Evolutionary conservation across 2,329 filamentous ascomycete species (phyloP).

Genomic region (Pyricularia pennisetigena): DNA sequence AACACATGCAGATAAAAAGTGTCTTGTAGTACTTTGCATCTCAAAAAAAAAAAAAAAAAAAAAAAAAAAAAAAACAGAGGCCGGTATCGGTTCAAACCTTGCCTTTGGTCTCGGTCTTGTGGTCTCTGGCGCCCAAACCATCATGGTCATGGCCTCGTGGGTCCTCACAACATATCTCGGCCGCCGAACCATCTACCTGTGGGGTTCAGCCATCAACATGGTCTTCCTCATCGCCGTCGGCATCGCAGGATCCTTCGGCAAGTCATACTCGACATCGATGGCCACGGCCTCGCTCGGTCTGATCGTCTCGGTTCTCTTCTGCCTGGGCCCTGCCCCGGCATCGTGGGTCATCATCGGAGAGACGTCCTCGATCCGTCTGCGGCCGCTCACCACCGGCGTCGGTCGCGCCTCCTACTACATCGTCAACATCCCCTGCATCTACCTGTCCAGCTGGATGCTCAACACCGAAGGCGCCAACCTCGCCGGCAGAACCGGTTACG

Average conservation of each 20-base stretch:
- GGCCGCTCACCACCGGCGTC: conserved; percentile 22
- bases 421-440: conserved; percentile 14
- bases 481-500: conserved; percentile 7
- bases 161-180: conserved; percentile 8
- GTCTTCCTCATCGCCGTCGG: conserved; percentile 11
- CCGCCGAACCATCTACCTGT: conserved; percentile 11
- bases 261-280: conserved; percentile 13
- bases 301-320: conserved; percentile 41
- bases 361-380: conserved; percentile 23
- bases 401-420: conserved; percentile 20
- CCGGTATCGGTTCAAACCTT: conserved; percentile 21
- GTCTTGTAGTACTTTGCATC: too few relatives aligned
- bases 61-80: too few relatives aligned
- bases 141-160: conserved; percentile 7
- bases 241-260: conserved; percentile 16
- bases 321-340: conserved; percentile 33
- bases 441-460: conserved; percentile 22
- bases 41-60: too few relatives aligned
- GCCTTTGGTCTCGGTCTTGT: conserved; percentile 55
- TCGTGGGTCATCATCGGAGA: conserved; percentile 27
- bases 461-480: conserved; percentile 28
- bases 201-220: conserved; percentile 9
- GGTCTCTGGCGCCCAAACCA: conserved; percentile 34
- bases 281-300: conserved; percentile 9
- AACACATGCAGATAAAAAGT: too few relatives aligned